A percentile compares a stretch with the other conserved stretches of the same genome.
Conservation (phyloP, 352 stramenopile genomes). For the Bremia lactucae region DNA sequence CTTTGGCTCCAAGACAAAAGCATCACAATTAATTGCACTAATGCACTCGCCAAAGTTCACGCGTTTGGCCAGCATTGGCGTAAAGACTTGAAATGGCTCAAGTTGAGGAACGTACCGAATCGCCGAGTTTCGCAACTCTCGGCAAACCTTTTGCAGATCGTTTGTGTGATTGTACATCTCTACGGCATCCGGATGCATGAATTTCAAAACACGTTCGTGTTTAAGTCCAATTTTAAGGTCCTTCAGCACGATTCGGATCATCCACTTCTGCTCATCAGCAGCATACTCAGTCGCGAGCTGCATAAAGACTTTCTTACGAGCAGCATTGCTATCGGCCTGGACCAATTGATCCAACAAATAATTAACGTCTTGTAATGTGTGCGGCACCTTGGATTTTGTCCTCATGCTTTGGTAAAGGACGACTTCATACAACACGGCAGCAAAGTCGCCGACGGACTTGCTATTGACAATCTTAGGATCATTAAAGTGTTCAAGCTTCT, state of each 20-base stretch:
- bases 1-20: constrained; percentile 80
- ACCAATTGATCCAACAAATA: constrained; percentile 47
- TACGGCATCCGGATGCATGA: constrained; percentile 67
- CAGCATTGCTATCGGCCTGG: constrained; percentile 27
- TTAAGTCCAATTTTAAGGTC: constrained; percentile 78
- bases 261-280: constrained; percentile 73
- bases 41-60: constrained; percentile 80
- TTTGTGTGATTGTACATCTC: constrained; percentile 87
- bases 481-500: constrained; percentile 75
- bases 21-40: constrained; percentile 47
- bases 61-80: constrained; percentile 78
- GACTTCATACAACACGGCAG: constrained; percentile 61
- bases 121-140: constrained; percentile 60
- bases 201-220: constrained; percentile 71
- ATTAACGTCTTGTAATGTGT: constrained; percentile 58
- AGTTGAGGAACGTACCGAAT: constrained; percentile 75
- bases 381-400: constrained; percentile 25
- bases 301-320: constrained; percentile 56
- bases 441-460: constrained; percentile 78
- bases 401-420: constrained; percentile 51
- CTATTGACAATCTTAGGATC: constrained; percentile 72
- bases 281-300: constrained; percentile 63
- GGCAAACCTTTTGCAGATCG: constrained; percentile 67
- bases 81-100: constrained; percentile 77
- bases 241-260: constrained; percentile 76